A percentile compares a stretch with the other conserved stretches of the same genome.
Evolutionary conservation across 1,139 yeast genomes (phyloP).

Genomic region (Nakaseomyces delphensis): DNA sequence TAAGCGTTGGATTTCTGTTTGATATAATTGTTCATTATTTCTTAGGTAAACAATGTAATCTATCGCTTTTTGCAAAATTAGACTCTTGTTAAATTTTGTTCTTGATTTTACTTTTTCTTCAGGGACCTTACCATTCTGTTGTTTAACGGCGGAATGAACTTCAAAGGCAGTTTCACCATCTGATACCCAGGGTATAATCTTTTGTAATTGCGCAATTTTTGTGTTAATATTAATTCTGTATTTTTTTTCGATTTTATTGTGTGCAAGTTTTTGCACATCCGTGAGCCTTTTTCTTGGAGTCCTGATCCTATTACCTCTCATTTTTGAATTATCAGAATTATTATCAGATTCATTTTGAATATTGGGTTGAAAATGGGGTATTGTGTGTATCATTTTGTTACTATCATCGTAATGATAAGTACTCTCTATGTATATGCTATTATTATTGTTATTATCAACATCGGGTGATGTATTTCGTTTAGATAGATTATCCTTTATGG

Average conservation of each 20-base stretch:
- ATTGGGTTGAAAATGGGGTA: not conserved
- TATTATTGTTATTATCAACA: not conserved
- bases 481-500: not conserved
- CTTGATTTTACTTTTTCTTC: slow-evolving; percentile 15
- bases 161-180: slow-evolving; percentile 51
- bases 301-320: slow-evolving; percentile 33
- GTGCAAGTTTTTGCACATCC: slow-evolving; percentile 58
- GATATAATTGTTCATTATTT: slow-evolving; percentile 35
- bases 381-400: not conserved
- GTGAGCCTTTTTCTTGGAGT: slow-evolving; percentile 52
- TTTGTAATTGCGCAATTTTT: slow-evolving; percentile 56
- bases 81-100: slow-evolving; percentile 49
- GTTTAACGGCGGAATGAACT: slow-evolving; percentile 32
- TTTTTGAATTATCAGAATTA: not conserved
- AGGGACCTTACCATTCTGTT: slow-evolving; percentile 5
- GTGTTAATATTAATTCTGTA: slow-evolving; percentile 65
- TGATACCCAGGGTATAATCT: slow-evolving; percentile 54
- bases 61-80: slow-evolving; percentile 59
- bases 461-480: not conserved
- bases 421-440: not conserved
- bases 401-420: not conserved
- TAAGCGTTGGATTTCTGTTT: slow-evolving; percentile 30
- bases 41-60: slow-evolving; percentile 47
- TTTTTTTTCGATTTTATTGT: slow-evolving; percentile 59
- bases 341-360: not conserved